These are phyloP conservation scores for Boletus sensibilis DNA, from an alignment of 768 basidiomycete species.

Conservation along the genomic window DNA sequence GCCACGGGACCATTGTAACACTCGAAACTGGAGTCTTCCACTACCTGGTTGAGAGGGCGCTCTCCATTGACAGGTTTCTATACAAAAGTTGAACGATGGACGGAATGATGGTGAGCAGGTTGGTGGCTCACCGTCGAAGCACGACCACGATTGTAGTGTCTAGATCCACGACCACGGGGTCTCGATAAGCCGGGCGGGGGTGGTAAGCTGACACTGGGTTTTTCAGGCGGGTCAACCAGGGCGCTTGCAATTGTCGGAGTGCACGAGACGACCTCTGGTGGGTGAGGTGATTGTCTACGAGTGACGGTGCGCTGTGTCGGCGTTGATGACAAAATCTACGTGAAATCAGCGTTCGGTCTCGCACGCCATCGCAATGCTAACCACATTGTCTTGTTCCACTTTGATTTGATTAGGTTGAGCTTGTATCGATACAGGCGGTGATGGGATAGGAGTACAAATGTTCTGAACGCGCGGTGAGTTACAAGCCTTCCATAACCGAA, in stretches of 20 bases:
- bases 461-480: constrained; percentile 9
- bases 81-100: not conserved
- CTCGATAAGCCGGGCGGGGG: constrained; percentile 10
- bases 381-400: constrained; percentile 1
- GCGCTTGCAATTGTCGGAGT: not conserved
- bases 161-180: not conserved
- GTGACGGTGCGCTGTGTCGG: not conserved
- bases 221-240: not conserved
- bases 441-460: not conserved
- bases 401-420: not conserved
- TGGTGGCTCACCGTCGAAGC: constrained; percentile 2
- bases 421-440: not conserved
- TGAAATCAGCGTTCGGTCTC: not conserved
- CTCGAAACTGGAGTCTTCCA: not conserved
- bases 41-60: not conserved
- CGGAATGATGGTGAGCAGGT: not conserved
- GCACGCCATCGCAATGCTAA: not conserved
- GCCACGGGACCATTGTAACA: constrained; percentile 3
- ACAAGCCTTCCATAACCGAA: not conserved
- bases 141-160: not conserved
- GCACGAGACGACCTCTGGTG: not conserved
- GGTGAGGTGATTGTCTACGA: not conserved
- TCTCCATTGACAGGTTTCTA: constrained; percentile 4
- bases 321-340: constrained; percentile 5
- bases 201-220: constrained; percentile 2